Evolutionary conservation across 2,329 filamentous ascomycete species (phyloP).

Genomic region (Clonostachys rosea): DNA sequence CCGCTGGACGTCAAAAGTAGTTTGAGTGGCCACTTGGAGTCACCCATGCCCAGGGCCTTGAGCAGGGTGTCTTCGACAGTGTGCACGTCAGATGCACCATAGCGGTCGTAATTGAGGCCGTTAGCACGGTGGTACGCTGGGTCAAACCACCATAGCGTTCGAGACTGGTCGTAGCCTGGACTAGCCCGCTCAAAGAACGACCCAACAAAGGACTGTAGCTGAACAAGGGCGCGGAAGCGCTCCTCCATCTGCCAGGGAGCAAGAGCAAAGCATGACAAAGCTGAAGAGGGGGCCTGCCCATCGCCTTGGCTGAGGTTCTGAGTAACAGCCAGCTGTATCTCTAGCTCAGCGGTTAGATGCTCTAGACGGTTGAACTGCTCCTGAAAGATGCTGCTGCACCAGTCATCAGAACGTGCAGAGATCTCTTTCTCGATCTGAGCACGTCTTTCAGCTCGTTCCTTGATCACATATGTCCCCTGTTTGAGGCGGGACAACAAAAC

Average conservation of each 20-base stretch:
- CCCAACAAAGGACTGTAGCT: slow-evolving; percentile 2
- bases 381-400: slow-evolving; percentile 2
- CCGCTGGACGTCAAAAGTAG: slow-evolving; percentile 4
- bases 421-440: slow-evolving; percentile 3
- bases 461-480: not conserved
- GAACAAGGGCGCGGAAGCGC: slow-evolving; percentile 2
- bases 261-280: not conserved
- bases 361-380: not conserved
- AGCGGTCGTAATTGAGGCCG: slow-evolving; percentile 4
- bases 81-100: slow-evolving; percentile 2
- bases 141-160: slow-evolving; percentile 4
- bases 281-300: not conserved
- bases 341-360: slow-evolving; percentile 1
- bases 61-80: not conserved
- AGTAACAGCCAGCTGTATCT: slow-evolving; percentile 4
- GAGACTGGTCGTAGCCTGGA: slow-evolving; percentile 3
- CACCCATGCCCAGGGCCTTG: slow-evolving; percentile 1
- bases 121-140: slow-evolving; percentile 2
- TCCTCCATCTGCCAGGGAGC: slow-evolving; percentile 5
- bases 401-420: slow-evolving; percentile 2
- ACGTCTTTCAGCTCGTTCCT: slow-evolving; percentile 1
- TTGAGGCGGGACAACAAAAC: slow-evolving; percentile 2
- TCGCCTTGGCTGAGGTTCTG: not conserved
- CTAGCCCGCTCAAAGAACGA: slow-evolving; percentile 3
- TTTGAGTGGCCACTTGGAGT: not conserved